Conservation (phyloP, 2,329 filamentous ascomycete species). For the Beauveria australis region DNA sequence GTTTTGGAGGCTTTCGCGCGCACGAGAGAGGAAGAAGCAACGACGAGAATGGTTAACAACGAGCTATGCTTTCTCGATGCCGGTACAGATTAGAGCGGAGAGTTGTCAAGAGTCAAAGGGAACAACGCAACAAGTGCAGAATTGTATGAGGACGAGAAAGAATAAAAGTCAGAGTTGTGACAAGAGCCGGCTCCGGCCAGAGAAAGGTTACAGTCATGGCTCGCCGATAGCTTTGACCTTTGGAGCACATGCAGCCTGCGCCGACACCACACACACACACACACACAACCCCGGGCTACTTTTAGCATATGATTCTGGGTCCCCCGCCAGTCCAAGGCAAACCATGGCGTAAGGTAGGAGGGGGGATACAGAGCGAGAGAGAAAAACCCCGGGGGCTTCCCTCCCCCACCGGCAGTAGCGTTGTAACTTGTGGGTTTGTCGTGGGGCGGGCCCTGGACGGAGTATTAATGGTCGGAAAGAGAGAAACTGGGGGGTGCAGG, state of each 20-base stretch:
- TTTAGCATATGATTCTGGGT: conserved; percentile 14
- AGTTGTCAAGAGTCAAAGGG: too few relatives aligned
- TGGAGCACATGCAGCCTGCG: conserved; percentile 1
- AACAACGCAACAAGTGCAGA: neutral
- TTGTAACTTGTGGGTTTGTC: neutral
- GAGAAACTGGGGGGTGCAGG: neutral
- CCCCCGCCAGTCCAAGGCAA: neutral
- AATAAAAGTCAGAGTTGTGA: conserved; percentile 4
- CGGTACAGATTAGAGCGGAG: conserved; percentile 1
- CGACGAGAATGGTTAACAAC: neutral
- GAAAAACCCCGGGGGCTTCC: conserved; percentile 3
- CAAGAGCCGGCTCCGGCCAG: neutral
- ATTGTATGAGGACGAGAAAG: neutral
- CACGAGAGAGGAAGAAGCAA: neutral
- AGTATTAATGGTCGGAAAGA: neutral
- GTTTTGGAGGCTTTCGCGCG: neutral
- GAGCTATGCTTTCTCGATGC: neutral
- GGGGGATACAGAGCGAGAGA: neutral
- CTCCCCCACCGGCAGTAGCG: neutral
- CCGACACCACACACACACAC: neutral
- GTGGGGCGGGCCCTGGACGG: neutral
- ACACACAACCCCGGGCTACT: neutral
- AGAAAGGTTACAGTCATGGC: conserved; percentile 5
- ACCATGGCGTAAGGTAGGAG: conserved; percentile 7
- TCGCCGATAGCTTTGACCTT: conserved; percentile 7